phyloP scores from a whole-genome alignment of 192 early-diverging fungal species.

The Podila epigama region DNA sequence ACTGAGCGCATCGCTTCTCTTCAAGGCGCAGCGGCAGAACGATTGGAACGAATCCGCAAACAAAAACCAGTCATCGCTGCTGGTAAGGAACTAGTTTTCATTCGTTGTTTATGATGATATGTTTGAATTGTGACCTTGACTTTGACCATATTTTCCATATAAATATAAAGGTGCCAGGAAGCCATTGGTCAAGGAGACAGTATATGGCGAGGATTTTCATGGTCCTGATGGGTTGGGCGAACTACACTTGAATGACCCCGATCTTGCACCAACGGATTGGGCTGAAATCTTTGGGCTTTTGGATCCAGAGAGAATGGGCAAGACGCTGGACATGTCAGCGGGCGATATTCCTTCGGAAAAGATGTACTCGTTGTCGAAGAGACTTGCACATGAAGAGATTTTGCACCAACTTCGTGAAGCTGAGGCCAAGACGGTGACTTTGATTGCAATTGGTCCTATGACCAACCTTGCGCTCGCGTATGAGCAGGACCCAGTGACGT shows the following conservation, averaged over 20 bases:
- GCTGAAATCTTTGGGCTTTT: constrained; percentile 20
- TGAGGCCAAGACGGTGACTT: constrained; percentile 50
- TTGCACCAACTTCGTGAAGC: constrained; percentile 50
- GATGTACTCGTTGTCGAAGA: constrained; percentile 41
- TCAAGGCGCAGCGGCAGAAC: constrained; percentile 13
- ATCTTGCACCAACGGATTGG: constrained; percentile 42
- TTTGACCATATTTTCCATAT: neutral
- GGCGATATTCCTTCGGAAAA: constrained; percentile 14
- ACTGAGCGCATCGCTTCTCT: constrained; percentile 7
- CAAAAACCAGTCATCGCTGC: constrained; percentile 47
- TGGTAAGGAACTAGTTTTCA: constrained; percentile 24
- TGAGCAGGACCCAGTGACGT: constrained; percentile 49
- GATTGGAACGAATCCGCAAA: constrained; percentile 19
- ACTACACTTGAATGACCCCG: constrained; percentile 44
- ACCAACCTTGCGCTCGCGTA: constrained; percentile 58
- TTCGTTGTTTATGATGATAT: neutral
- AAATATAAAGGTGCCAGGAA: constrained; percentile 26
- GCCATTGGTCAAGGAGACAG: constrained; percentile 34
- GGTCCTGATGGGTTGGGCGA: constrained; percentile 55
- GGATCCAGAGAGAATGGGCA: constrained; percentile 27
- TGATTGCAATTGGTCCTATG: constrained; percentile 58
- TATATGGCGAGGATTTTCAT: constrained; percentile 55
- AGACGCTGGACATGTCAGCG: constrained; percentile 14
- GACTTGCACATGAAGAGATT: constrained; percentile 53
- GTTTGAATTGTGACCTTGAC: too few relatives aligned